Base-by-base conservation (phyloP, 352 stramenopile genomes). In the Pythium aristosporum region DNA sequence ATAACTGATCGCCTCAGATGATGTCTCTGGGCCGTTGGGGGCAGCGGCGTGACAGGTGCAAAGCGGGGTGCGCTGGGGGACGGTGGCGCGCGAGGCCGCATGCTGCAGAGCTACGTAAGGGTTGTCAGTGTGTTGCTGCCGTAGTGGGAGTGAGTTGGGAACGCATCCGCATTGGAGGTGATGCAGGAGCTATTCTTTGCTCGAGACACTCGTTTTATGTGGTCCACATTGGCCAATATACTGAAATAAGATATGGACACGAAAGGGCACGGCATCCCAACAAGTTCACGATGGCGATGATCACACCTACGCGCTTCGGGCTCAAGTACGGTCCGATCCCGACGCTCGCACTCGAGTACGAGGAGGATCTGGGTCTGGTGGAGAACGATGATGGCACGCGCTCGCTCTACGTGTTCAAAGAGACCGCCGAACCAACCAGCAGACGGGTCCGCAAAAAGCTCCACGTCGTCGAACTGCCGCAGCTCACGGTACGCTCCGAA, bases 311-410 rank as follows among this genome's bases (percentile, higher is more conserved):
- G 23, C 79, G 86, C 54, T 88, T 94, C 49, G 86, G 86, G 0
- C 77, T 94, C 74, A 94, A 94, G 77, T 94, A 85, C 67, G 72
- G 74, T 56, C 86, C 86, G 10, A 76, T 92, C 46, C 84, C 86
- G 55, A 94, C 86, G 36, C 69, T 94, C 1, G 80, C 86, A 32
- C 75, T 94, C 39, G 86, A 94, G 70, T 94, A 94, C 49, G 84
- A 94, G 50, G 82, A 89, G 47, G 75, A 88, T 63, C 39, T 80
- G 8, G 65, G 60, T 23, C 55, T 53, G 13, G 57, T 77, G 23
- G 71, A 80, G 32, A 77, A 84, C 62, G 67, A 62, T 2, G 65
- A 65, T 4, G 71, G 54, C 23, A 39, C 57, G 16, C 71, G 67
- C 10, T 92, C 83, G 51, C 68, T 91, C 52, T 91, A 88, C 47